Conservation (phyloP, 164 flowering plant species). For the Vitis cinerea region DNA sequence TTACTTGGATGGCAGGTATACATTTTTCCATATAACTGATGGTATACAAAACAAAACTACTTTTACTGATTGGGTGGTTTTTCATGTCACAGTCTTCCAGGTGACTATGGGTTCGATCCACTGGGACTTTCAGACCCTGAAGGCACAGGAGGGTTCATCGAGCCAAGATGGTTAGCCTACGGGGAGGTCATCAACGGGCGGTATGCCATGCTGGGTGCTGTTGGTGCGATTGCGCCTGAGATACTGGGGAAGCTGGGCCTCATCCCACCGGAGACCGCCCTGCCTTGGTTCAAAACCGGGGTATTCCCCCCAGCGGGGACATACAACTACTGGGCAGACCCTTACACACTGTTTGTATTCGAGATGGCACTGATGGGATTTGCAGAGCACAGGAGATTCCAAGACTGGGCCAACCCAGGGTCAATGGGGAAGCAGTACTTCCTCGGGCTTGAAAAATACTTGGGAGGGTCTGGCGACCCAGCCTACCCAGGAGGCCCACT, state of each 20-base stretch:
- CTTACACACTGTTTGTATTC: constrained; percentile 78
- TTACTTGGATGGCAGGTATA: constrained; percentile 95
- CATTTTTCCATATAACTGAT: neutral
- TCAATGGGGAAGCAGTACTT: constrained; percentile 89
- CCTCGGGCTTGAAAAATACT: constrained; percentile 73
- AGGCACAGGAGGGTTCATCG: constrained; percentile 93
- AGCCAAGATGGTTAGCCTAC: constrained; percentile 91
- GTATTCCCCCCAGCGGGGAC: constrained; percentile 91
- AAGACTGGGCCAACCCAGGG: constrained; percentile 84
- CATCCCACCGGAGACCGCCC: constrained; percentile 80
- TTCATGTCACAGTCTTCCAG: constrained; percentile 60
- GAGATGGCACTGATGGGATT: constrained; percentile 98
- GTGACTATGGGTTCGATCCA: constrained; percentile 94
- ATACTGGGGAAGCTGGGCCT: constrained; percentile 71
- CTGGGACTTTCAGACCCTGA: constrained; percentile 96
- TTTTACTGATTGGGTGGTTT: no score
- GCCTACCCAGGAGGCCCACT: constrained; percentile 78
- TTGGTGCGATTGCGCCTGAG: constrained; percentile 74
- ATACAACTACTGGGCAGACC: constrained; percentile 88
- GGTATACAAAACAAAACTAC: no score
- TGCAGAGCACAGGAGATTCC: constrained; percentile 94
- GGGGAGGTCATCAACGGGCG: constrained; percentile 95
- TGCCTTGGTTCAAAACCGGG: constrained; percentile 93
- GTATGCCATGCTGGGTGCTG: constrained; percentile 82
- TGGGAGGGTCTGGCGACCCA: constrained; percentile 77